Conservation (phyloP, 2,329 filamentous ascomycete species). For the Diaporthe batatas region DNA sequence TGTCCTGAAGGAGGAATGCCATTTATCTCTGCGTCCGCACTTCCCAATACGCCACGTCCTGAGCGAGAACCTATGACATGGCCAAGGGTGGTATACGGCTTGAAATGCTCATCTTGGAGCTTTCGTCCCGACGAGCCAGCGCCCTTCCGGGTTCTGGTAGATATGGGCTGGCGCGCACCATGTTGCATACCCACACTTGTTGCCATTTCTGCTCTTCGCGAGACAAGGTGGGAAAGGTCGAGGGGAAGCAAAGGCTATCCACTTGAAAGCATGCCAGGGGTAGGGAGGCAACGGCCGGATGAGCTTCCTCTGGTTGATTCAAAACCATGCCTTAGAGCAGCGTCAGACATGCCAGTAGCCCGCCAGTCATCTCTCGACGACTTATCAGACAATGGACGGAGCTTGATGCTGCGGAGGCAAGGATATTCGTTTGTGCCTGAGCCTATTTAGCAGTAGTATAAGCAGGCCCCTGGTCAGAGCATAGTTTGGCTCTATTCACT, state of each 20-base stretch:
- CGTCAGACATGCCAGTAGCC: not conserved
- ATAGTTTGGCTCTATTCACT: constrained; percentile 30
- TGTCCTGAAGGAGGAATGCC: constrained; percentile 40
- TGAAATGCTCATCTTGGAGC: constrained; percentile 32
- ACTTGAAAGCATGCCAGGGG: constrained; percentile 26
- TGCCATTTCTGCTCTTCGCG: constrained; percentile 13
- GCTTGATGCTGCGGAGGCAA: constrained; percentile 31
- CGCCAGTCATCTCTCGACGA: constrained; percentile 42
- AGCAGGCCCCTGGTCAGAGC: constrained; percentile 17
- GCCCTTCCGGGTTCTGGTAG: constrained; percentile 15
- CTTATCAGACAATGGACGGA: constrained; percentile 40
- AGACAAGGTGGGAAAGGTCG: constrained; percentile 23
- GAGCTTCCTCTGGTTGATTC: constrained; percentile 23
- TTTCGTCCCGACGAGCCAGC: constrained; percentile 36
- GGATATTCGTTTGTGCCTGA: constrained; percentile 13
- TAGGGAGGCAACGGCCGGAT: constrained; percentile 12
- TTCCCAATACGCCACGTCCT: not conserved
- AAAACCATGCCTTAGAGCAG: constrained; percentile 19
- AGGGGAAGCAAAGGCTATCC: constrained; percentile 25
- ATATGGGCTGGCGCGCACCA: not conserved
- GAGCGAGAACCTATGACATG: constrained; percentile 22
- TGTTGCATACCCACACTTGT: constrained; percentile 32
- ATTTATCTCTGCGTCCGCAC: constrained; percentile 38
- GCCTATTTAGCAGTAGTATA: constrained; percentile 10
- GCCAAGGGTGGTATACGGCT: not conserved